These are phyloP conservation scores for Dendrobium huoshanense DNA, from an alignment of 106 monocot species.

Conservation along the genomic window DNA sequence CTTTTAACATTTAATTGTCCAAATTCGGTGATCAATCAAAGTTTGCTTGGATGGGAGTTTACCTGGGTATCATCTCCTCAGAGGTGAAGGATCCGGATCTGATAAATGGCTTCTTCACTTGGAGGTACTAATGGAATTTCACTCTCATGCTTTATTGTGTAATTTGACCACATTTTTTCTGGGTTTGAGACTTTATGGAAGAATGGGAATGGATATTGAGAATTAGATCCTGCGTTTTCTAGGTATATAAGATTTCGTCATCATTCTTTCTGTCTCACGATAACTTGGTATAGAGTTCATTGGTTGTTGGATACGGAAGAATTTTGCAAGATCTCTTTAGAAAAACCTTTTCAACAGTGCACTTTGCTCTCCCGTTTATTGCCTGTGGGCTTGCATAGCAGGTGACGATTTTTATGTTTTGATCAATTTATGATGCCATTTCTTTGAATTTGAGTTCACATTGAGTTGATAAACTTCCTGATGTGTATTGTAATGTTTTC, in stretches of 20 bases:
- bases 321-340: background rate
- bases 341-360: background rate
- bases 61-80: slow-evolving; percentile 64
- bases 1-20: background rate
- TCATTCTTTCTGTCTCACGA: too few relatives aligned
- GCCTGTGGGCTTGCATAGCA: background rate
- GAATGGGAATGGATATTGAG: background rate
- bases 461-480: background rate
- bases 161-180: background rate
- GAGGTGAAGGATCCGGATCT: slow-evolving; percentile 54
- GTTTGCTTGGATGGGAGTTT: slow-evolving; percentile 93
- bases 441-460: background rate
- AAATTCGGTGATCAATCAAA: slow-evolving; percentile 18
- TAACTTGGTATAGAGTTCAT: too few relatives aligned
- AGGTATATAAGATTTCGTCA: background rate
- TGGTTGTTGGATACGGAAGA: background rate
- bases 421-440: background rate
- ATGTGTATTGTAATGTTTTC: background rate
- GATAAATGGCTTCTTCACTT: slow-evolving; percentile 69
- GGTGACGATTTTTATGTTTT: background rate
- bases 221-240: background rate
- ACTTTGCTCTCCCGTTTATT: background rate
- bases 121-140: slow-evolving; percentile 37
- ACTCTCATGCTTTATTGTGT: background rate
- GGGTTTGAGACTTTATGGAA: background rate